A percentile compares a stretch with the other conserved stretches of the same genome.
Conservation (phyloP, 2,329 filamentous ascomycete genomes). For the Botrytis tulipae region DNA sequence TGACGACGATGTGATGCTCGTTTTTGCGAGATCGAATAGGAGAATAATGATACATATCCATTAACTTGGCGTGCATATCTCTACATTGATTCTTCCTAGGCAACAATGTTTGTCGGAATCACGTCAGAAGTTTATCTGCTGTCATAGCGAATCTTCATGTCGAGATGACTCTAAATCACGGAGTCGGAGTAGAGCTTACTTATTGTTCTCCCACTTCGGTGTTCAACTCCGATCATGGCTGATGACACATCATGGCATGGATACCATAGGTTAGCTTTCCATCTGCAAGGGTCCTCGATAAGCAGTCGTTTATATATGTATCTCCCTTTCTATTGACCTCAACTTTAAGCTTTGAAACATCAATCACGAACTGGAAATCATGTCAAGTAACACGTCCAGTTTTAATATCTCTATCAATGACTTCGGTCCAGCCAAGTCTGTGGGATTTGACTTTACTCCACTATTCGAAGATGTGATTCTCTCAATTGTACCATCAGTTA, state of each 20-base stretch:
- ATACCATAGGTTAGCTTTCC: background rate
- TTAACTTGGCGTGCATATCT: background rate
- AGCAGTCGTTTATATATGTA: conserved; percentile 1
- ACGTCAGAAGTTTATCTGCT: background rate
- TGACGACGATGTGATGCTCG: conserved; percentile 7
- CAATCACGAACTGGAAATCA: background rate
- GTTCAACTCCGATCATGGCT: background rate
- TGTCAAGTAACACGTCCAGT: conserved; percentile 14
- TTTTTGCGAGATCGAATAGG: background rate
- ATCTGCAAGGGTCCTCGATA: background rate
- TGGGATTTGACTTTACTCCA: conserved; percentile 34
- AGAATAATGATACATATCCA: background rate
- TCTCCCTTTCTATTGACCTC: background rate
- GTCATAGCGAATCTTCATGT: background rate
- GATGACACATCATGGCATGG: background rate
- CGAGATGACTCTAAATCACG: background rate
- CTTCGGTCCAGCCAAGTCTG: conserved; percentile 28
- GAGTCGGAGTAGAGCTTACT: background rate
- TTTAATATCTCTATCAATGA: conserved; percentile 2
- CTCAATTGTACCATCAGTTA: conserved; percentile 27
- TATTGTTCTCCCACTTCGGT: background rate
- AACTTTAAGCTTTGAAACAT: background rate
- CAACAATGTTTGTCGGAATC: background rate
- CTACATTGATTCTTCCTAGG: background rate
- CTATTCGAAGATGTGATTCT: conserved; percentile 32